A percentile compares a stretch with the other conserved stretches of the same genome.
phyloP scores from a whole-genome alignment of 345 rosid genomes.

The Limnanthes douglasii region DNA sequence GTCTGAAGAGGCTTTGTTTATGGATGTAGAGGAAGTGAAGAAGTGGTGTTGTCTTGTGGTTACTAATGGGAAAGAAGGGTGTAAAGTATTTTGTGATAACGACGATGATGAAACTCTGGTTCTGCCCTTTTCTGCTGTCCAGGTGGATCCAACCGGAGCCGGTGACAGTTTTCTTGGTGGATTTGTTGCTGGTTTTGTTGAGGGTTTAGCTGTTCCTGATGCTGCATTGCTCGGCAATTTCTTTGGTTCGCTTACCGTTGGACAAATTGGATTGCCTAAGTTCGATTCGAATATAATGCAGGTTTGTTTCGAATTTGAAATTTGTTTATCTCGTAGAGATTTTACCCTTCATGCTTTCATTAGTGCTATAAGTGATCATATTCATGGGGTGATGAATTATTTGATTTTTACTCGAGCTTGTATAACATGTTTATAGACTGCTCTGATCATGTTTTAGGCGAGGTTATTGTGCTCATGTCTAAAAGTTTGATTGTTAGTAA shows the following conservation, averaged over 20 bases:
- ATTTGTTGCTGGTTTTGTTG: constrained; percentile 58
- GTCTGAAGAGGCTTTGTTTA: constrained; percentile 57
- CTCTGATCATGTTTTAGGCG: too few species aligned
- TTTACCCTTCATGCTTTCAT: too few species aligned
- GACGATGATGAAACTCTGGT: constrained; percentile 35
- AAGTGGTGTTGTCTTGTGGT: constrained; percentile 73
- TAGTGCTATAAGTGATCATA: too few species aligned
- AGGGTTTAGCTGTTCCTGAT: constrained; percentile 67
- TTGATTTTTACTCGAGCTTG: too few species aligned
- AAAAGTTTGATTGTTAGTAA: too few species aligned
- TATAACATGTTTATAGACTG: too few species aligned
- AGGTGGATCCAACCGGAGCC: constrained; percentile 96
- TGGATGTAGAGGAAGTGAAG: constrained; percentile 77
- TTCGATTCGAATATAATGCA: constrained; percentile 46
- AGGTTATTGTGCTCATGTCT: too few species aligned
- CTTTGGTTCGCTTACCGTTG: constrained; percentile 87
- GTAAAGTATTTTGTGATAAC: constrained; percentile 30
- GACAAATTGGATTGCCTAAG: constrained; percentile 72
- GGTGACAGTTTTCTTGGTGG: constrained; percentile 94
- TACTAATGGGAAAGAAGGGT: constrained; percentile 79
- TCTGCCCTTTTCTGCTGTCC: constrained; percentile 50
- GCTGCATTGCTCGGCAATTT: constrained; percentile 88
- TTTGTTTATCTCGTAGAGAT: too few species aligned
- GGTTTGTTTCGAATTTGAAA: constrained; percentile 40
- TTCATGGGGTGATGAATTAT: too few species aligned